Base-by-base conservation (phyloP, 768 basidiomycete species). In the Mycena amicta region DNA sequence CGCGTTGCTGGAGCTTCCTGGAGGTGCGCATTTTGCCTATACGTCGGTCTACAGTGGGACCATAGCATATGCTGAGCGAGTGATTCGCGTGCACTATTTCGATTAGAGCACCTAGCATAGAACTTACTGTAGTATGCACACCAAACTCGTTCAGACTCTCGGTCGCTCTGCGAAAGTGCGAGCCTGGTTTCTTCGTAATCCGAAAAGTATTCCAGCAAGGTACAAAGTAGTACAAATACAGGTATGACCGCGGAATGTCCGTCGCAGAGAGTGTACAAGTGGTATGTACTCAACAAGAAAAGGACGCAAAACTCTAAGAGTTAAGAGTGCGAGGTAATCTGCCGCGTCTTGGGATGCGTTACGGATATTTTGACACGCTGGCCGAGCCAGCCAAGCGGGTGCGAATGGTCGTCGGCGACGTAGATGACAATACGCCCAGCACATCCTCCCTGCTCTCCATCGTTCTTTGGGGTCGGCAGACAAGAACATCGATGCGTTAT, bases 311-410 rank as follows among this genome's bases (percentile, higher is more conserved):
- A n/a, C n/a, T n/a, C n/a, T n/a, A n/a, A n/a, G n/a, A n/a, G n/a
- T n/a, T n/a, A n/a, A n/a, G n/a, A n/a, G n/a, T n/a, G n/a, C n/a
- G n/a, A n/a, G n/a, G n/a, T n/a, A n/a, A n/a, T n/a, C n/a, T n/a
- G n/a, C n/a, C 43, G 22, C 43, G 43, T 8, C 43, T 56, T 61
- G 16, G 63, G 60, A 37, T 64, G 63, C 2, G 22, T 54, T 4
- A 64, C n/a, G 8, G 54, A 50, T 27, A 64, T 53, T 40, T 56
- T 64, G 15, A 64, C 45, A 33, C 60, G 22, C 28, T 64, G 63
- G 8, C 63, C 63, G 16, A 53, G 40, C 56, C 49, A 59, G 2
- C 60, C 54, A 18, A 56, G 25, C 31, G 39, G 54, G 20, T 61
- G 63, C 54, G 63, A 64, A 29, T 18, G 31, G 22, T 64, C 63